Evolutionary conservation across 371 early-diverging fungal species (phyloP), one percentile per base, ranked within the genome.

Genomic region (Mortierella polycephala): DNA sequence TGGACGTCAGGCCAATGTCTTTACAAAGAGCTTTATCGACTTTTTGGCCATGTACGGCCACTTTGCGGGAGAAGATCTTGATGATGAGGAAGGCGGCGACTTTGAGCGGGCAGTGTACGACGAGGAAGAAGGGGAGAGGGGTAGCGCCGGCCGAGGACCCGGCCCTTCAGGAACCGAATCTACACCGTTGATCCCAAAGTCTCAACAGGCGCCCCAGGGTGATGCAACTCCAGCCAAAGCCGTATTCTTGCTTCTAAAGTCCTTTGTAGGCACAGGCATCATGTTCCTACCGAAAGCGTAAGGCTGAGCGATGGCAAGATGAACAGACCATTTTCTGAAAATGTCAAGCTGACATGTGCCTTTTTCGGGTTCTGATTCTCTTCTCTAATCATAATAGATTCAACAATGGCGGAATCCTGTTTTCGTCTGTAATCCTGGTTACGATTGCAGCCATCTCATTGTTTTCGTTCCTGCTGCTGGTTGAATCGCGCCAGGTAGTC

Each of bases 61-160:
- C 79, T 98, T 96, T 86, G 98, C 96, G 6, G 98, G 98, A 42
- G 97, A 95, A 73, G 94, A 95, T 68, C 84, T 92, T 57, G 94
- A 94, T 50, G 93, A 93, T 50, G 94, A 90, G 46, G 93, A 94
- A 67, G 95, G 90, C 18, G 89, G 92, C 21, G 90, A 88, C 16
- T 88, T 87, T 46, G 94, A 89, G 7, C 90, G 88, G 18, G 85
- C 83, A 23, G 81, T 60, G 7, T 80, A 81, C 61, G 81, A 82
- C 62, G 86, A 85, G 16, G 83, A 76, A 23, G 83, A 74, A 11
- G 76, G 71, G 0, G 82, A 84, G 30, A 73, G 50, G 14, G 71
- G 64, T n/a, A 64, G 80, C 62, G 47, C 73, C 30, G 71, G 74
- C 67, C 60, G 85, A 74, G 63, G 75, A 52, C 50, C 65, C 7